A percentile compares a stretch with the other conserved stretches of the same genome.
These are phyloP conservation scores for Cubamyces sp. DNA, from an alignment of 768 basidiomycete species.

Conservation along the genomic window DNA sequence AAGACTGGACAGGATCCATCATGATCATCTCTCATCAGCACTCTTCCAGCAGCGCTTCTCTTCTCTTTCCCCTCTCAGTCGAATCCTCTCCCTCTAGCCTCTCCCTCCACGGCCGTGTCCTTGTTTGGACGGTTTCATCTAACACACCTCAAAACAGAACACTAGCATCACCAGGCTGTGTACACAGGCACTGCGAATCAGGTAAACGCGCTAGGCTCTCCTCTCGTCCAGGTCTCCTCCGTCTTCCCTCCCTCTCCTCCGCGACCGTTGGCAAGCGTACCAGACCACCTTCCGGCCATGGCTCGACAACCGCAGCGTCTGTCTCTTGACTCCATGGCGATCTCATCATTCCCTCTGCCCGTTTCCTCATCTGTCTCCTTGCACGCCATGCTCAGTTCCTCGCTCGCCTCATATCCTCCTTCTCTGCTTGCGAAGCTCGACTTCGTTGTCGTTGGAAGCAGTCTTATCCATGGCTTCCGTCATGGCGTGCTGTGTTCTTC, in stretches of 20 bases:
- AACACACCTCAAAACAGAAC: no score
- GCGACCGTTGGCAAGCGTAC: conserved; percentile 1
- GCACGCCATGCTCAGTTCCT: no score
- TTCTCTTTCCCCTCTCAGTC: not conserved
- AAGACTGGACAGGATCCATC: conserved; percentile 11
- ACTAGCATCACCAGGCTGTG: conserved; percentile 4
- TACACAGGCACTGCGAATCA: no score
- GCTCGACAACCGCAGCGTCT: conserved; percentile 5
- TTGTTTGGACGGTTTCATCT: no score
- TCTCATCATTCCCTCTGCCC: not conserved
- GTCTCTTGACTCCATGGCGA: not conserved
- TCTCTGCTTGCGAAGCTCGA: no score
- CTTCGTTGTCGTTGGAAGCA: no score
- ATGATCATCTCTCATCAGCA: conserved; percentile 23
- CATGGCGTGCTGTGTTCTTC: no score
- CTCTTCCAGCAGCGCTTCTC: conserved; percentile 12
- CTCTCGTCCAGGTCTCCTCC: not conserved
- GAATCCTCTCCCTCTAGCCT: not conserved
- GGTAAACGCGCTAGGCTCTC: no score
- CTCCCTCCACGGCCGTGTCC: not conserved
- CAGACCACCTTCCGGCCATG: not conserved
- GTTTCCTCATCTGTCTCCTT: not conserved
- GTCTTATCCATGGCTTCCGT: no score
- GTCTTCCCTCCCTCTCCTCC: not conserved
- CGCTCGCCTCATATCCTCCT: no score